Conservation (phyloP, 192 early-diverging fungal genomes). For the Radiomyces spectabilis region DNA sequence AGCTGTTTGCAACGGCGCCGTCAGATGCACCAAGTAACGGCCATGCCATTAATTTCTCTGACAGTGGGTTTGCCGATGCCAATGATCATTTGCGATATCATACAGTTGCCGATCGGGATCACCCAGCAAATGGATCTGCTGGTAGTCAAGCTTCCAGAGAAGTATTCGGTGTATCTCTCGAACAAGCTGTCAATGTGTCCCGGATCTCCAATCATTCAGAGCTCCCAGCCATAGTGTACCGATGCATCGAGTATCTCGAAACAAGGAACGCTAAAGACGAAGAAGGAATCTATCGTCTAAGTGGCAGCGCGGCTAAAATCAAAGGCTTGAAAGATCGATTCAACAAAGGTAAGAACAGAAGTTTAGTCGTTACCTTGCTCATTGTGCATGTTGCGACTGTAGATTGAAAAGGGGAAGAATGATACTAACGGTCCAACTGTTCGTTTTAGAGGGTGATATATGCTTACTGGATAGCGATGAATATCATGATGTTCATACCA, state of each 20-base stretch:
- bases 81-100: neutral
- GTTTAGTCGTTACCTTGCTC: no score
- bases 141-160: neutral
- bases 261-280: conserved; percentile 79
- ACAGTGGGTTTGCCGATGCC: no score
- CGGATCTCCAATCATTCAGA: conserved; percentile 69
- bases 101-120: neutral
- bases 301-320: conserved; percentile 70
- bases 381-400: no score
- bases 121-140: neutral
- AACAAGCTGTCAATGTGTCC: conserved; percentile 63
- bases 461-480: conserved; percentile 47
- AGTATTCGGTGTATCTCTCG: conserved; percentile 83
- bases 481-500: conserved; percentile 85
- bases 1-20: conserved; percentile 6
- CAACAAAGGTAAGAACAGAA: conserved; percentile 35
- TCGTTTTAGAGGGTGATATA: conserved; percentile 59
- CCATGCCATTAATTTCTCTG: neutral
- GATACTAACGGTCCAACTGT: no score
- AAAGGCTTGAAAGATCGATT: conserved; percentile 72
- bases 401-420: no score
- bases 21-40: neutral
- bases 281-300: conserved; percentile 93
- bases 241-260: conserved; percentile 96
- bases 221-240: conserved; percentile 86